These are phyloP conservation scores for Neurospora tetrasperma DNA, from an alignment of 495 filamentous ascomycete genomes.

Conservation along the genomic window DNA sequence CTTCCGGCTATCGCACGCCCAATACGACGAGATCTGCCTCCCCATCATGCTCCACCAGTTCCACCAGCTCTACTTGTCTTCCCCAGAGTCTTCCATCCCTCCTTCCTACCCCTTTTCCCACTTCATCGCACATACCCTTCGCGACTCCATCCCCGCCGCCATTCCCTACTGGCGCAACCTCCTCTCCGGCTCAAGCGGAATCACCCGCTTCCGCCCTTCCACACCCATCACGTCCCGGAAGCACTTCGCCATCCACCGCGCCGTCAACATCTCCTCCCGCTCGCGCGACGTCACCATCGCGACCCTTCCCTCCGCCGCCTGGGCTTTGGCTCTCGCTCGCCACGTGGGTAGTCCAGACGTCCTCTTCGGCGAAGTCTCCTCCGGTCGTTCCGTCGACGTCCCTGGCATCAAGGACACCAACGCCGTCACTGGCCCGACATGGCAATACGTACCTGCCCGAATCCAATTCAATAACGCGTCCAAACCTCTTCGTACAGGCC, in stretches of 20 bases:
- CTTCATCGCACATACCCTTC: constrained; percentile 41
- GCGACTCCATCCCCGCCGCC: constrained; percentile 20
- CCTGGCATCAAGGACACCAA: constrained; percentile 33
- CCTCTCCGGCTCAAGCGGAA: constrained; percentile 34
- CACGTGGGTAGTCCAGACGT: constrained; percentile 39
- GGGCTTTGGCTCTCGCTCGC: constrained; percentile 49
- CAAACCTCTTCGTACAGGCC: constrained; percentile 9
- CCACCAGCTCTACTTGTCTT: constrained; percentile 24
- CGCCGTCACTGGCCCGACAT: constrained; percentile 34
- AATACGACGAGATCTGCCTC: constrained; percentile 65
- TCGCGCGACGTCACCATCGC: constrained; percentile 44
- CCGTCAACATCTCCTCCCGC: constrained; percentile 32
- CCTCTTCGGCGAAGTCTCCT: constrained; percentile 50
- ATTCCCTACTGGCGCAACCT: constrained; percentile 49
- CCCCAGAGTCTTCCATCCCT: background rate
- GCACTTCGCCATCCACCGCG: constrained; percentile 29
- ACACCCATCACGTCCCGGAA: constrained; percentile 19
- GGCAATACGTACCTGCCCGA: constrained; percentile 34
- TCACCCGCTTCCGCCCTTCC: constrained; percentile 34
- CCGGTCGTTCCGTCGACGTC: constrained; percentile 46
- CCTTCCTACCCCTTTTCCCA: constrained; percentile 49
- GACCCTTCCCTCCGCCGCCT: constrained; percentile 49
- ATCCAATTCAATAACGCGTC: constrained; percentile 17
- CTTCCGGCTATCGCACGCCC: constrained; percentile 61
- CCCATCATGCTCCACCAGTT: constrained; percentile 46